phyloP scores from a whole-genome alignment of 768 basidiomycete genomes.

The Holtermanniella nyarrowii region DNA sequence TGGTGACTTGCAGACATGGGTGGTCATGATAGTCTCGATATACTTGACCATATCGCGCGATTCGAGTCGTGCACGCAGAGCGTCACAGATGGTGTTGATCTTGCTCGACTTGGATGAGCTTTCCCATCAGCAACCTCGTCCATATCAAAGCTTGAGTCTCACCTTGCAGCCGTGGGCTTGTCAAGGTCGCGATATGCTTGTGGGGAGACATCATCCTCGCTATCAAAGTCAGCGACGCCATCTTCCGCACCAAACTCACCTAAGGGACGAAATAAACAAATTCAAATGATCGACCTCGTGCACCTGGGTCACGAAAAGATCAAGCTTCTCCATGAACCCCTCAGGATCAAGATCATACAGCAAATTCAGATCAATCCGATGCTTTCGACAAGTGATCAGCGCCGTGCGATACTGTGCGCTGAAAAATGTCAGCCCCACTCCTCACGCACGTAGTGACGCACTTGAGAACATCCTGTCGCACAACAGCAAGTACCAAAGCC shows the following conservation, averaged over 20 bases:
- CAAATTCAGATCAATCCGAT: slow-evolving; percentile 80
- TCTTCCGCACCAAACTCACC: slow-evolving; percentile 47
- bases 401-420: slow-evolving; percentile 76
- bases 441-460: slow-evolving; percentile 42
- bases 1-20: slow-evolving; percentile 82
- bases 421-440: slow-evolving; percentile 6
- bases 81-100: slow-evolving; percentile 64
- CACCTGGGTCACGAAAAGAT: slow-evolving; percentile 70
- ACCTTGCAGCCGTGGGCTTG: neutral
- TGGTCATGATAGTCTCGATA: slow-evolving; percentile 81
- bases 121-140: too few species aligned
- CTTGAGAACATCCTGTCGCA: slow-evolving; percentile 64
- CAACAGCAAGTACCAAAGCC: slow-evolving; percentile 76
- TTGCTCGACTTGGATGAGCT: slow-evolving; percentile 34
- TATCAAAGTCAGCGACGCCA: neutral
- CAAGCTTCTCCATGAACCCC: slow-evolving; percentile 54
- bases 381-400: slow-evolving; percentile 81
- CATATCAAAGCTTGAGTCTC: neutral
- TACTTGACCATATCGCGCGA: slow-evolving; percentile 60
- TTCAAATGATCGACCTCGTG: slow-evolving; percentile 85
- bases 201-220: slow-evolving; percentile 34
- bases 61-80: slow-evolving; percentile 63
- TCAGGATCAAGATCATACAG: slow-evolving; percentile 72
- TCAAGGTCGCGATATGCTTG: slow-evolving; percentile 31
- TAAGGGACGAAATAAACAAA: slow-evolving; percentile 74